phyloP scores from a whole-genome alignment of 1,284 basidiomycete genomes.

The Fomitopsis betulina region DNA sequence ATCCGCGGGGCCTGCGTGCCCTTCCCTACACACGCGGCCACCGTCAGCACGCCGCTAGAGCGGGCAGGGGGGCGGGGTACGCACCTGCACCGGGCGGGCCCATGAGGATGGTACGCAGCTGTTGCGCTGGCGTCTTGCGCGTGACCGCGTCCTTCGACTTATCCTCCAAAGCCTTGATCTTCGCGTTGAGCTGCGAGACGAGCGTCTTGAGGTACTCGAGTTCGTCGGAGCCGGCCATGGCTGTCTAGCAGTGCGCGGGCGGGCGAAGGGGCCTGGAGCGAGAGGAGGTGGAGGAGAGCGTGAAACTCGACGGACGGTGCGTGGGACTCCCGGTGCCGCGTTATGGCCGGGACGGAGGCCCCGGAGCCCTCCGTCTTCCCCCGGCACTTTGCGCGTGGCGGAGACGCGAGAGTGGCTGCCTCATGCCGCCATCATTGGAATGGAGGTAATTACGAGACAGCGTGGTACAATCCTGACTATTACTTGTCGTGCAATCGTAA shows the following conservation, averaged over 20 bases:
- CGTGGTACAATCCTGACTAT: background rate
- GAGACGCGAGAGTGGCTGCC: background rate
- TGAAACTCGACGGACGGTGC: background rate
- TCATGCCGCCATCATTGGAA: too few species aligned
- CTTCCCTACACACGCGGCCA: slow-evolving; percentile 61
- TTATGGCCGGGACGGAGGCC: background rate
- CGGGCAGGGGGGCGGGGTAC: slow-evolving; percentile 25
- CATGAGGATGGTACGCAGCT: slow-evolving; percentile 87
- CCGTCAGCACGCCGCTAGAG: background rate
- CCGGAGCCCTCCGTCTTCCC: background rate
- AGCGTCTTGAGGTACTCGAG: slow-evolving; percentile 89
- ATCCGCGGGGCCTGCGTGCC: slow-evolving; percentile 97
- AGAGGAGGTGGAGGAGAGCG: background rate
- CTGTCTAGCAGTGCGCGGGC: background rate
- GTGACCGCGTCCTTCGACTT: slow-evolving; percentile 46
- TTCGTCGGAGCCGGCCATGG: slow-evolving; percentile 64
- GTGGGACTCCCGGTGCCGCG: background rate
- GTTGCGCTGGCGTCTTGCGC: slow-evolving; percentile 65
- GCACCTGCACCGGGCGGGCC: slow-evolving; percentile 95
- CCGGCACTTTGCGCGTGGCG: background rate
- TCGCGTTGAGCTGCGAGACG: slow-evolving; percentile 77
- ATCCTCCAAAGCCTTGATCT: slow-evolving; percentile 70
- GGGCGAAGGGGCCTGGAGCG: background rate
- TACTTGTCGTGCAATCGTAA: too few species aligned
- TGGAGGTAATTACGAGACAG: background rate